Evolutionary conservation across 2,329 filamentous ascomycete species (phyloP).

Genomic region (Aspergillus glaucus): DNA sequence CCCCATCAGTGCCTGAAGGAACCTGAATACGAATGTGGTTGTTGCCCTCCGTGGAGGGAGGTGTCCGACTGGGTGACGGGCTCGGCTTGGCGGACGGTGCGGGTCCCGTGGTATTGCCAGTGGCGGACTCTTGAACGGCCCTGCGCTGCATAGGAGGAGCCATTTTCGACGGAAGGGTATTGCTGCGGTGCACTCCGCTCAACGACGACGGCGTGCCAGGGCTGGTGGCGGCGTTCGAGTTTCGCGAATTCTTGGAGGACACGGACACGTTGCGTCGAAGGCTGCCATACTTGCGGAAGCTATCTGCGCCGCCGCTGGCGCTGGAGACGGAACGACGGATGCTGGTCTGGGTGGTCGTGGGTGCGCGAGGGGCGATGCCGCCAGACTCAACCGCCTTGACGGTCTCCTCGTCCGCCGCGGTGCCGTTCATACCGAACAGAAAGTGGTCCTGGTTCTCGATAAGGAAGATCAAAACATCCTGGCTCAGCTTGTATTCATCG

Average conservation of each 20-base stretch:
- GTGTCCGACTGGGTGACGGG: conserved; percentile 24
- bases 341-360: conserved; percentile 45
- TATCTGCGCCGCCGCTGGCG: conserved; percentile 82
- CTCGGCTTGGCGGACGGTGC: conserved; percentile 25
- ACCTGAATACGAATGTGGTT: conserved; percentile 1
- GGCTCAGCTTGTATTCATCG: conserved; percentile 86
- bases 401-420: conserved; percentile 83
- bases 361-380: conserved; percentile 35
- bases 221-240: conserved; percentile 64
- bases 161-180: conserved; percentile 87
- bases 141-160: conserved; percentile 57
- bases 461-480: conserved; percentile 94
- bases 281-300: conserved; percentile 67
- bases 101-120: conserved; percentile 35
- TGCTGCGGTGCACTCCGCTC: conserved; percentile 67
- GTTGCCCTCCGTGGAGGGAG: conserved; percentile 16
- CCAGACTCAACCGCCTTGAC: conserved; percentile 65
- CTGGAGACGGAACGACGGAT: conserved; percentile 74
- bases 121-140: conserved; percentile 20
- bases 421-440: conserved; percentile 95
- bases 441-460: conserved; percentile 99
- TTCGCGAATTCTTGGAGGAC: conserved; percentile 77
- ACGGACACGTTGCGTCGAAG: conserved; percentile 86
- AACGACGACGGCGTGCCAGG: conserved; percentile 56
- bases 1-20: conserved; percentile 5